These are phyloP conservation scores for Microsporum audouinii DNA, from an alignment of 2,329 filamentous ascomycete species.

Conservation along the genomic window DNA sequence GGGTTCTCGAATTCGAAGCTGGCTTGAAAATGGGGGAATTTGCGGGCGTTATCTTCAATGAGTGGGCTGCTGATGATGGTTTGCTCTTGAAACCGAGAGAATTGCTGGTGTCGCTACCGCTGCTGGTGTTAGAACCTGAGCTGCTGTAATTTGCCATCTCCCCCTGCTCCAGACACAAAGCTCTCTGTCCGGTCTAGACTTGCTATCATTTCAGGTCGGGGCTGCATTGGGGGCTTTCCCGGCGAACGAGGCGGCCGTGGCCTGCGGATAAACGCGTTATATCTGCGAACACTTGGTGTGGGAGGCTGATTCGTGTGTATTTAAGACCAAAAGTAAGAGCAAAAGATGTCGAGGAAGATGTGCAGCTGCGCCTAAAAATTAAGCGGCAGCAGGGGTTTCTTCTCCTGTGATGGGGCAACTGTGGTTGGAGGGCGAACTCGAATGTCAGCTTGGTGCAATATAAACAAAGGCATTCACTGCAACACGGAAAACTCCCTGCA, in stretches of 20 bases:
- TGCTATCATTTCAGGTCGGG: slow-evolving; percentile 21
- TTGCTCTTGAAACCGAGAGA: slow-evolving; percentile 28
- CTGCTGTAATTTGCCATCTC: slow-evolving; percentile 27
- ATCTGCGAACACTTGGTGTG: background rate
- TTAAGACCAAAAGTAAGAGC: background rate
- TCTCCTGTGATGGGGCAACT: background rate
- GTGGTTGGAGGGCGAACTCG: background rate
- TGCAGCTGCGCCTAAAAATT: slow-evolving; percentile 1
- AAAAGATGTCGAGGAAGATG: background rate
- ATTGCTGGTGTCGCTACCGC: slow-evolving; percentile 10
- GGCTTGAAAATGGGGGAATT: slow-evolving; percentile 60
- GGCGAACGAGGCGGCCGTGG: background rate
- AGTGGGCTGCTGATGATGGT: slow-evolving; percentile 21
- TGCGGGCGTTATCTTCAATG: slow-evolving; percentile 60
- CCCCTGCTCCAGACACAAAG: slow-evolving; percentile 17
- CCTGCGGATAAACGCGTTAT: background rate
- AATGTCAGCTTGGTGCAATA: background rate
- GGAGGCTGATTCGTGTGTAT: background rate
- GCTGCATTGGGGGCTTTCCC: slow-evolving; percentile 19
- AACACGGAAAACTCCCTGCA: background rate
- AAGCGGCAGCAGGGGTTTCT: slow-evolving; percentile 1
- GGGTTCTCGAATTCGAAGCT: slow-evolving; percentile 47
- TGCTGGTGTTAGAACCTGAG: slow-evolving; percentile 23
- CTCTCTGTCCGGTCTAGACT: slow-evolving; percentile 19
- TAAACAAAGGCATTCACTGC: slow-evolving; percentile 3